A percentile compares a stretch with the other conserved stretches of the same genome.
phyloP scores from a whole-genome alignment of 495 filamentous ascomycete species.

The Halenospora varia region DNA sequence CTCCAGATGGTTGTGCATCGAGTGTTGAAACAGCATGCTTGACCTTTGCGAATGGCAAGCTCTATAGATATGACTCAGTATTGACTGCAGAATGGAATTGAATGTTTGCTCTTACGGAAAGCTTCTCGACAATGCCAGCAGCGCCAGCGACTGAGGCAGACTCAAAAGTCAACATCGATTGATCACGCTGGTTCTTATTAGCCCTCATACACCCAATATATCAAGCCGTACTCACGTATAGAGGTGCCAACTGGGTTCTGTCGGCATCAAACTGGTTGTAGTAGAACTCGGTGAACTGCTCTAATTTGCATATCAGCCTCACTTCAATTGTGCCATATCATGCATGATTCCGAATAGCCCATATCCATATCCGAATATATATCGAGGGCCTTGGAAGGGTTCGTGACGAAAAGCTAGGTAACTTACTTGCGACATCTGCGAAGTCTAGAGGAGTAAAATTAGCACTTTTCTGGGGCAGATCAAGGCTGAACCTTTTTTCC shows the following conservation, averaged over 20 bases:
- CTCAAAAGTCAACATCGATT: slow-evolving; percentile 96
- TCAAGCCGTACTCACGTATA: slow-evolving; percentile 64
- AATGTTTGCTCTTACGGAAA: slow-evolving; percentile 52
- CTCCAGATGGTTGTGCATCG: slow-evolving; percentile 70
- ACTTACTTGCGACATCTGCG: slow-evolving; percentile 51
- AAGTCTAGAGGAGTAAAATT: slow-evolving; percentile 40
- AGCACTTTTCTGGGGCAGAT: slow-evolving; percentile 4
- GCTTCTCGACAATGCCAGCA: slow-evolving; percentile 66
- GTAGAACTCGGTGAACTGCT: slow-evolving; percentile 82
- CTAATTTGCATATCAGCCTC: slow-evolving; percentile 39
- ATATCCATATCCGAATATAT: background rate
- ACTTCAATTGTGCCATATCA: background rate
- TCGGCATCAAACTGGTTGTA: slow-evolving; percentile 77
- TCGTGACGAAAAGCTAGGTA: background rate
- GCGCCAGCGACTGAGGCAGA: slow-evolving; percentile 53
- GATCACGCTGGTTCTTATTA: slow-evolving; percentile 53
- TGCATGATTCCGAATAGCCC: background rate
- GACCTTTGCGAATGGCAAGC: slow-evolving; percentile 76
- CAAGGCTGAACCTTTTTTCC: background rate
- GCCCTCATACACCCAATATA: slow-evolving; percentile 4
- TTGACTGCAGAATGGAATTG: background rate
- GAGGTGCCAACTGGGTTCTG: slow-evolving; percentile 53
- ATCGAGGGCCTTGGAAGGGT: too few species aligned
- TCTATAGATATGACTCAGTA: slow-evolving; percentile 37
- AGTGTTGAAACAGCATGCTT: slow-evolving; percentile 62